Percentiles rank a stretch among this genome's conserved stretches.
These are phyloP conservation scores for Pseudogymnoascus sp. DNA, from an alignment of 2,329 filamentous ascomycete species.

Conservation along the genomic window DNA sequence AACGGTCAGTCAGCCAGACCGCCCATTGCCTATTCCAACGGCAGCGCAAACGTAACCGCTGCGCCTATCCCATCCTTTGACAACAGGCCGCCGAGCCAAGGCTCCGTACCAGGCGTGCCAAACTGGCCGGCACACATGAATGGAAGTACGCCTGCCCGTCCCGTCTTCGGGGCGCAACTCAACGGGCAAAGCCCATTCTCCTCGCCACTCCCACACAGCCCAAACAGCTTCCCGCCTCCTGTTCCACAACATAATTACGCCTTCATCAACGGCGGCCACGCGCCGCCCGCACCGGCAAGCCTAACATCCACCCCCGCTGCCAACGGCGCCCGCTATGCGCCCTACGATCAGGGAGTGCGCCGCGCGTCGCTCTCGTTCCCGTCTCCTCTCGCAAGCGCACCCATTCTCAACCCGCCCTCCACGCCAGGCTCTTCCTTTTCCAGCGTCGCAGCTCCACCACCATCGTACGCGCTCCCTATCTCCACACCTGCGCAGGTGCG, in stretches of 20 bases:
- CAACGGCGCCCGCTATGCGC: background rate
- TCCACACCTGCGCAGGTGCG: conserved; percentile 14
- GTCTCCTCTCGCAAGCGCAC: conserved; percentile 23
- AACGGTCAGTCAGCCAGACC: conserved; percentile 13
- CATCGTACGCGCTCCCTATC: conserved; percentile 12
- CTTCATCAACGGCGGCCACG: conserved; percentile 20
- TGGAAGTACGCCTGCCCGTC: conserved; percentile 8
- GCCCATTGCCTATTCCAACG: conserved; percentile 6
- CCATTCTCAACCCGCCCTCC: conserved; percentile 21
- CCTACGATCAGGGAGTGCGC: conserved; percentile 15
- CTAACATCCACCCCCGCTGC: background rate
- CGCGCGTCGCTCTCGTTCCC: conserved; percentile 23
- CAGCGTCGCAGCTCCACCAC: conserved; percentile 12
- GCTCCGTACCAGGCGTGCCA: background rate
- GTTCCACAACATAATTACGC: conserved; percentile 20
- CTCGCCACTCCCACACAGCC: conserved; percentile 26
- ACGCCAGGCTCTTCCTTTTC: conserved; percentile 11
- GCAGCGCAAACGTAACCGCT: background rate
- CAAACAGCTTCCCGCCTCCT: conserved; percentile 27
- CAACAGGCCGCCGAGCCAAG: background rate
- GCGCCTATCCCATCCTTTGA: background rate
- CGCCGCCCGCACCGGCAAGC: conserved; percentile 11
- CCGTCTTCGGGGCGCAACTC: conserved; percentile 12
- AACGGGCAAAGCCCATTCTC: conserved; percentile 25
- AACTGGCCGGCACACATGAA: conserved; percentile 5